Base-by-base conservation (phyloP, 2,329 filamentous ascomycete genomes). In the Phaeoacremonium minimum region DNA sequence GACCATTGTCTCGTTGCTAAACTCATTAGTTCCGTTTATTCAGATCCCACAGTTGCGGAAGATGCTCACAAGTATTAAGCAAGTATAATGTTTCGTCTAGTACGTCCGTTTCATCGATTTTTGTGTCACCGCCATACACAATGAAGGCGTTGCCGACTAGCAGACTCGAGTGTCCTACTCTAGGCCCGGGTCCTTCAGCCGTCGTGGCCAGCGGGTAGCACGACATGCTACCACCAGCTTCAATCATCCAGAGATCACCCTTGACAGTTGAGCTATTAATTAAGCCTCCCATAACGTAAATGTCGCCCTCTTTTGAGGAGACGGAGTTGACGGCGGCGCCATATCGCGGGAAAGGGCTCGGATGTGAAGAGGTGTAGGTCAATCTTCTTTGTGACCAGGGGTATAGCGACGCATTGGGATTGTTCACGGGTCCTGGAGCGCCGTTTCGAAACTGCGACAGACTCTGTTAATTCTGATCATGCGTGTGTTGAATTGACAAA, bases 1-100 rank as follows among this genome's bases (percentile, higher is more conserved):
- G 94, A 97, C 93, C 93, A 98, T 71, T 98, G 93, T 52, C 93
- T 86, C 38, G 93, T 97, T 45, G 93, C 93, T 97, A 43, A n/a
- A n/a, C n/a, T n/a, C n/a, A n/a, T n/a, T n/a, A n/a, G n/a, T n/a
- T n/a, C n/a, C n/a, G n/a, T n/a, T n/a, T n/a, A n/a, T n/a, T n/a
- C n/a, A n/a, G n/a, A n/a, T n/a, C n/a, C n/a, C n/a, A n/a, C n/a
- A n/a, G n/a, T 2, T 18, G 22, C 17, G n/a, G n/a, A n/a, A 30
- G 17, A 41, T 37, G 71, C 91, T 67, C 73, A 97, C 93, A 96
- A 33, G 93, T 98, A 65, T 98, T 98, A 35, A 98, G 73, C 34
- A 98, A 75, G 63, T 98, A 98, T 11, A 98, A 69, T 1, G 93
- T 97, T 64, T 98, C 91, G 53, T 98, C 93, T 40, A 98, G 69